Evolutionary conservation across 108 stramenopile genomes (phyloP).

Genomic region (Mayamaea pseudoterrestris): DNA sequence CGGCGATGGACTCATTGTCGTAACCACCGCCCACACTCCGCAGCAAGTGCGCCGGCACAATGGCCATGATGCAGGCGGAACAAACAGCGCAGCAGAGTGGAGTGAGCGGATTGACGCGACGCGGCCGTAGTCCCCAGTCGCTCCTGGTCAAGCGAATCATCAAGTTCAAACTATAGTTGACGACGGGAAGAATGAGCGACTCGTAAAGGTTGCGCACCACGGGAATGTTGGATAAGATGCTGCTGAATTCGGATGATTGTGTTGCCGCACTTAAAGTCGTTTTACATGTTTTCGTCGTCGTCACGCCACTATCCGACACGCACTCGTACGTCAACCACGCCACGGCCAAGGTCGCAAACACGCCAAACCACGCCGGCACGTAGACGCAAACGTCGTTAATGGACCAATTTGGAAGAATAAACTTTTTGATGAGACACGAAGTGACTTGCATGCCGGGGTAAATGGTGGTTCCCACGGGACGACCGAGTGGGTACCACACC

Average conservation of each 20-base stretch:
- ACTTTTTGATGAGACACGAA: conserved; percentile 74
- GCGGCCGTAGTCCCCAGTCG: conserved; percentile 3
- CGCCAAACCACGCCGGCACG: conserved; percentile 90
- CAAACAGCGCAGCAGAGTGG: conserved; percentile 68
- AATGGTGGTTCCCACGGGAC: conserved; percentile 96
- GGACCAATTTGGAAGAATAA: conserved; percentile 35
- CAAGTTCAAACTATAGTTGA: not conserved
- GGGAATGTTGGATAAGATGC: too few relatives aligned
- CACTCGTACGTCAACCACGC: conserved; percentile 72
- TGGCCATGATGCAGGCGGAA: conserved; percentile 85
- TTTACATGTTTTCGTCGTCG: too few relatives aligned
- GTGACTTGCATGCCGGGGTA: conserved; percentile 98
- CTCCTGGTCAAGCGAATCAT: conserved; percentile 1
- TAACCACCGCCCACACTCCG: conserved; percentile 95
- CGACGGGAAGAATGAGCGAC: conserved; percentile 27
- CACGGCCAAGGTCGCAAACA: conserved; percentile 48
- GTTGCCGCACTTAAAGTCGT: too few relatives aligned
- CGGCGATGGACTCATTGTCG: conserved; percentile 95
- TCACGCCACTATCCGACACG: too few relatives aligned
- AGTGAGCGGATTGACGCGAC: conserved; percentile 7
- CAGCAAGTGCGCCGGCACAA: conserved; percentile 94
- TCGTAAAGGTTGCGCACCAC: too few relatives aligned
- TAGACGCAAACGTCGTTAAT: conserved; percentile 86
- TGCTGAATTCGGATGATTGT: too few relatives aligned
- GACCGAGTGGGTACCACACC: conserved; percentile 95